These are phyloP conservation scores for Pleomassaria siparia DNA, from an alignment of 2,329 filamentous ascomycete genomes.

Conservation along the genomic window DNA sequence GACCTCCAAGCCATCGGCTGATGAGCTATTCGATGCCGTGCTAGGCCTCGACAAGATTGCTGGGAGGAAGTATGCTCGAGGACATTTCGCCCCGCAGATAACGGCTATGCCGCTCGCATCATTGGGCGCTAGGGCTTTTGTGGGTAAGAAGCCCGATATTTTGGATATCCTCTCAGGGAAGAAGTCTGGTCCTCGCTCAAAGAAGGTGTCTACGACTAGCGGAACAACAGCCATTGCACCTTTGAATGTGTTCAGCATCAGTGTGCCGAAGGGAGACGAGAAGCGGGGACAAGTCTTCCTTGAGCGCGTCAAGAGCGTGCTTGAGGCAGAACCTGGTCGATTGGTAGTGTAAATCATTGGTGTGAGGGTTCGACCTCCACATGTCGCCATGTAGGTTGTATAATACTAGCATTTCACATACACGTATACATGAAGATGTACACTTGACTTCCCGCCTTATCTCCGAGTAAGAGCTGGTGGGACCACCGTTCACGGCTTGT, in stretches of 20 bases:
- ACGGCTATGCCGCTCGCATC: conserved; percentile 44
- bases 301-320: conserved; percentile 78
- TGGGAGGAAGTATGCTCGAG: conserved; percentile 54
- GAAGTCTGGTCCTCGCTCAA: conserved; percentile 28
- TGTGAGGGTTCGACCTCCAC: conserved; percentile 5
- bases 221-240: conserved; percentile 48
- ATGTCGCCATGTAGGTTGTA: conserved; percentile 27
- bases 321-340: conserved; percentile 51
- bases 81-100: conserved; percentile 72
- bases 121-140: conserved; percentile 32
- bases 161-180: conserved; percentile 70
- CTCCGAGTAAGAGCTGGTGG: not conserved
- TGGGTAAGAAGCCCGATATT: conserved; percentile 67
- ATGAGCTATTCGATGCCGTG: conserved; percentile 88
- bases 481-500: too few relatives aligned
- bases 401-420: conserved; percentile 26
- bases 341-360: conserved; percentile 35
- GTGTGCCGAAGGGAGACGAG: conserved; percentile 78
- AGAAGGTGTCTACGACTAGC: conserved; percentile 26
- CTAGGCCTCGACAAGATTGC: conserved; percentile 66
- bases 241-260: conserved; percentile 79
- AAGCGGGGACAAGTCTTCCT: conserved; percentile 79
- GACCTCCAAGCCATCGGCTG: conserved; percentile 65
- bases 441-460: too few relatives aligned
- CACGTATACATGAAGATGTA: conserved; percentile 1